These are phyloP conservation scores for Medicago arabica DNA, from an alignment of 306 rosid genomes.

Conservation along the genomic window DNA sequence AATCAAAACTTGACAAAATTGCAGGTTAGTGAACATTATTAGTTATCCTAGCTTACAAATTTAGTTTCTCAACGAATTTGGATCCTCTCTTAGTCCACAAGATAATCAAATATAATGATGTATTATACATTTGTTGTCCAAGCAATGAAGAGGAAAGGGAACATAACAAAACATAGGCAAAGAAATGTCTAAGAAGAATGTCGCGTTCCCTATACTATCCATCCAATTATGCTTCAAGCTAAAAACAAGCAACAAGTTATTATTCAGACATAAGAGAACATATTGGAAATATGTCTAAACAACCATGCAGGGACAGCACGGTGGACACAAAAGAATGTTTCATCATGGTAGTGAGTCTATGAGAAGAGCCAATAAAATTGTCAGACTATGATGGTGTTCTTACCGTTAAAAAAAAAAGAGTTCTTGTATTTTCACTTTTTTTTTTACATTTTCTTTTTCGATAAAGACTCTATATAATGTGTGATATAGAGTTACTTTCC, in stretches of 20 bases:
- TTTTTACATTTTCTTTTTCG: background rate
- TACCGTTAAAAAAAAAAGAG: background rate
- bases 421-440: background rate
- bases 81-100: too few relatives aligned
- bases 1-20: too few relatives aligned
- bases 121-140: background rate
- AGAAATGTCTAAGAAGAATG: background rate
- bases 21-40: too few relatives aligned
- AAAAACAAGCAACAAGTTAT: background rate
- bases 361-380: conserved; percentile 37
- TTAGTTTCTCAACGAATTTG: background rate
- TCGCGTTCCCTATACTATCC: background rate
- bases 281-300: background rate
- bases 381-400: conserved; percentile 46
- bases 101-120: background rate
- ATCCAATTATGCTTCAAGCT: conserved; percentile 15
- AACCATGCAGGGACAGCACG: conserved; percentile 3
- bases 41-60: background rate
- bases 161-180: background rate
- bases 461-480: background rate
- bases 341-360: conserved; percentile 19
- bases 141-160: background rate
- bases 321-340: conserved; percentile 31
- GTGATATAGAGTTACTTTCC: background rate
- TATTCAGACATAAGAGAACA: conserved; percentile 4